These are phyloP conservation scores for Prunus mongolica DNA, from an alignment of 306 rosid genomes.

Conservation along the genomic window DNA sequence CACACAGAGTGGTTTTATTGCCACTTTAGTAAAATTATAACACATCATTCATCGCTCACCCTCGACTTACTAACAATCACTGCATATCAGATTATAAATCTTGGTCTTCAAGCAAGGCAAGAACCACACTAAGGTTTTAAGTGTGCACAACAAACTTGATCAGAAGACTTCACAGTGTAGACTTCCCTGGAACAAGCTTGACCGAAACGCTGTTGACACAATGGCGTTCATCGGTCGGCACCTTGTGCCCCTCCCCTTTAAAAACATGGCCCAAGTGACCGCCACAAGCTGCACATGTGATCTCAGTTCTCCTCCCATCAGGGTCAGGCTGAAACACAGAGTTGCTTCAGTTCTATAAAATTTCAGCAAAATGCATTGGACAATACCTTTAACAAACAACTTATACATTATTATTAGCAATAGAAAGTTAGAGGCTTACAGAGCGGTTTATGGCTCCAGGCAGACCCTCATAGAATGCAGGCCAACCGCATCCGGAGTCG, in stretches of 20 bases:
- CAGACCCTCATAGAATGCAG: conserved; percentile 87
- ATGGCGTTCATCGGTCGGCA: conserved; percentile 84
- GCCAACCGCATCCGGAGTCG: conserved; percentile 94
- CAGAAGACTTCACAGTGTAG: conserved; percentile 29
- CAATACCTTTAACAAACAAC: background rate
- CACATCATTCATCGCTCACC: background rate
- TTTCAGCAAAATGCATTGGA: background rate
- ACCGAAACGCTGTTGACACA: conserved; percentile 83
- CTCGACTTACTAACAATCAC: background rate
- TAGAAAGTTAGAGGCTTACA: conserved; percentile 47
- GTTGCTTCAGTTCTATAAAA: background rate
- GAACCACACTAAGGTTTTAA: background rate
- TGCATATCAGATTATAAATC: background rate
- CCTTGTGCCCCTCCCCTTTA: conserved; percentile 74
- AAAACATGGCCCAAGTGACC: conserved; percentile 85
- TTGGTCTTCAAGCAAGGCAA: background rate
- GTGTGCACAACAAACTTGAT: background rate
- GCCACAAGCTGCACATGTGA: conserved; percentile 84
- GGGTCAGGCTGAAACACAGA: conserved; percentile 61
- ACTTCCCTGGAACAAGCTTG: conserved; percentile 47
- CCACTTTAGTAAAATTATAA: background rate
- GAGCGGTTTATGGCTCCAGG: conserved; percentile 79
- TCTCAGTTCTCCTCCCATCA: conserved; percentile 88
- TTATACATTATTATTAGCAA: background rate
- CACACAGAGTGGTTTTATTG: background rate